Base-by-base conservation (phyloP, 306 rosid species). In the Citrullus mucosospermus region DNA sequence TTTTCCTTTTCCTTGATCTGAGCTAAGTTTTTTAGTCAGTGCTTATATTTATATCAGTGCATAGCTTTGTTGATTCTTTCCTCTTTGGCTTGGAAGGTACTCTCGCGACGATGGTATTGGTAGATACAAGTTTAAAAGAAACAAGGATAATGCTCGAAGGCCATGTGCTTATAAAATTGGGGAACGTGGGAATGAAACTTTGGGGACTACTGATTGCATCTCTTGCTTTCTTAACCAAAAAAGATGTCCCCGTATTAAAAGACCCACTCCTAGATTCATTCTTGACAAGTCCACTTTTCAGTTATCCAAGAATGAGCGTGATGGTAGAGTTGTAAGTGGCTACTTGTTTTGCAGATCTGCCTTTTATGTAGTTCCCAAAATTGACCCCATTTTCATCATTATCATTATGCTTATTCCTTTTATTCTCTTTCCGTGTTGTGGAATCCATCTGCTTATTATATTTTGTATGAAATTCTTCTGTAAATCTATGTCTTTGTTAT, bases 141-240 rank as follows among this genome's bases (percentile, higher is more conserved):
- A 80, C 60, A 84, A 83, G 54, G 69, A 78, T 73, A 87, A 57
- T 73, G 78, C 85, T 60, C 81, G 80, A 86, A 88, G 85, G 68
- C 90, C 78, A 9, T 60, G 59, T 73, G 73, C 83, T 57, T 85
- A 87, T 55, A 39, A 84, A 16, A 66, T 84, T 51, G 78, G 86
- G 20, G 88, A 88, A 76, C 85, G 84, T 28, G 77, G 80, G 76
- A 32, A 76, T 18, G 84, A 69, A 41, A 69, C 87, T 61, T 59
- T 55, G 58, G 68, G 79, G 53, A 86, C 69, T 51, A 82, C 67
- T 67, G 78, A 72, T 43, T 82, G 91, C 82, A 71, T 82, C 48
- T 83, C 93, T 79, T 87, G 96, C 85, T 88, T 89, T 73, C 83
- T 84, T 78, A 75, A 80, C 84, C 83, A 69, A 44, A 85, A 67